A percentile compares a stretch with the other conserved stretches of the same genome.
phyloP scores from a whole-genome alignment of 2,329 filamentous ascomycete species.

The Erysiphe pulchra region DNA sequence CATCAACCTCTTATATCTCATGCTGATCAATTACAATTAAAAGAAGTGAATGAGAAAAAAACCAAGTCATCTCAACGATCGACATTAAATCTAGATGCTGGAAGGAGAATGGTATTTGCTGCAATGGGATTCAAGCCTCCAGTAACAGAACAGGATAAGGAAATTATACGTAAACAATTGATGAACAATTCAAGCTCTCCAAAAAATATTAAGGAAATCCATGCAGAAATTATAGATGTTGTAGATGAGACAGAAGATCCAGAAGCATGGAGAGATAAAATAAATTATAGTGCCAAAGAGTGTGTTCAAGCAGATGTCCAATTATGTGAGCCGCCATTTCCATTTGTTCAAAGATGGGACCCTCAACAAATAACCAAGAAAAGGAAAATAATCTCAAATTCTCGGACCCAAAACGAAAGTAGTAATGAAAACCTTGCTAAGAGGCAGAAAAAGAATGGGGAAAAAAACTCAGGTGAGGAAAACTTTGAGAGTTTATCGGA shows the following conservation, averaged over 20 bases:
- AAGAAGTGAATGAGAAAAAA: too few species aligned
- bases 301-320: slow-evolving; percentile 45
- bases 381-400: slow-evolving; percentile 21
- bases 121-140: slow-evolving; percentile 45
- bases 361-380: slow-evolving; percentile 33
- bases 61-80: slow-evolving; percentile 4
- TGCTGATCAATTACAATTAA: too few species aligned
- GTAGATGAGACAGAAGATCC: slow-evolving; percentile 20
- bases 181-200: slow-evolving; percentile 25
- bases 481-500: slow-evolving; percentile 14
- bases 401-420: slow-evolving; percentile 12
- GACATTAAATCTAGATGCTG: slow-evolving; percentile 29
- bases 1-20: too few species aligned
- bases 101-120: slow-evolving; percentile 43
- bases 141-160: slow-evolving; percentile 41
- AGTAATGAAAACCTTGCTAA: slow-evolving; percentile 19
- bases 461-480: slow-evolving; percentile 18
- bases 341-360: slow-evolving; percentile 78
- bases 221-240: slow-evolving; percentile 2
- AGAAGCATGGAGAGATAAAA: slow-evolving; percentile 47
- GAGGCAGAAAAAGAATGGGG: slow-evolving; percentile 23
- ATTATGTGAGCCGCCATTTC: slow-evolving; percentile 60
- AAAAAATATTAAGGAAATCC: slow-evolving; percentile 9
- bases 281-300: slow-evolving; percentile 58
- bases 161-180: slow-evolving; percentile 31